Base-by-base conservation (phyloP, 78 protist species). In the Dictyostelium intermedium region DNA sequence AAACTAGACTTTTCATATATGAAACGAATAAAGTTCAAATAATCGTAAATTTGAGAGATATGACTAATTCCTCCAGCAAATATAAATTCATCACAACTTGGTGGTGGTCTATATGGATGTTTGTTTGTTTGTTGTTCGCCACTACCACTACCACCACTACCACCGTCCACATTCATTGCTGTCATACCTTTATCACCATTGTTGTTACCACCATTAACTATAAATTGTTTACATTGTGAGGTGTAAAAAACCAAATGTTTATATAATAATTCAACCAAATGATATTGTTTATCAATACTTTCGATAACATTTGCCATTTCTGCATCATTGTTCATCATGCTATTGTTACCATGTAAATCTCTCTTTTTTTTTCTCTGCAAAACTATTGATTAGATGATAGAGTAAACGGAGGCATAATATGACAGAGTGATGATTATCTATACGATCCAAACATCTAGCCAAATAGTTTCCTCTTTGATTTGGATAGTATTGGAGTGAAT, bases 401-500 rank as follows among this genome's bases (percentile, higher is more conserved):
- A 87, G 32, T 32, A 87, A 63, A 61, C 93, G 77, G 14, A 87
- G 85, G 11, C 69, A 87, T 1, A 61, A 43, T 16, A 87, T 11
- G 7, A 87, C 95, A 39, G 89, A 80, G 11, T 16, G 39, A 35
- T 82, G 96, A 11, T 92, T 45, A 2, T 30, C 91, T 0, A 82
- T 61, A 25, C 32, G 72, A 4, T 85, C 76, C 11, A 78, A 18
- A 5, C 91, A 77, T 82, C 56, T 92, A n/a, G n/a, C 61, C 27
- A 92, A 87, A 41, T 63, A 78, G 1, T 87, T 79, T 14, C 11
- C 25, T 16, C 80, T 82, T 30, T 73, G 76, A 11, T n/a, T n/a
- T 43, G 74, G 45, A 30, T 35, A 73, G 47, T 7, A 72, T 37
- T 43, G 23, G 18, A 91, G 30, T 10, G 81, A 63, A 6, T 91